Evolutionary conservation across 495 filamentous ascomycete species (phyloP).

Genomic region (Penicillium coprophilum): DNA sequence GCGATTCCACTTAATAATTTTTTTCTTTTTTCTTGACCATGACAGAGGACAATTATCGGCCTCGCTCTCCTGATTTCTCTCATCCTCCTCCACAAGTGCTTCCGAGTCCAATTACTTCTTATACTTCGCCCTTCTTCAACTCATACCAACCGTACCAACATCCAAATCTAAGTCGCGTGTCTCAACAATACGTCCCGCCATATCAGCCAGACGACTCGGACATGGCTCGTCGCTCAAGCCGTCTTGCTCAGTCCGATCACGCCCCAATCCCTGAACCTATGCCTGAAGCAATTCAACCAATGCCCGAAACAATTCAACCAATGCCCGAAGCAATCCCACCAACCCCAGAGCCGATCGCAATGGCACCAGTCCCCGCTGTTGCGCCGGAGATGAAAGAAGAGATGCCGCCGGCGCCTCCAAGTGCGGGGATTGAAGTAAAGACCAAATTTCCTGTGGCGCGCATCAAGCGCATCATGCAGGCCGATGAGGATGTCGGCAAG

Average conservation of each 20-base stretch:
- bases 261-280: constrained; percentile 27
- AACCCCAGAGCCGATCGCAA: constrained; percentile 21
- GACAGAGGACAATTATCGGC: constrained; percentile 34
- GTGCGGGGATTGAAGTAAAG: constrained; percentile 67
- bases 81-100: constrained; percentile 31
- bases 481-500: constrained; percentile 98
- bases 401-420: constrained; percentile 19
- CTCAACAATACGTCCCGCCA: constrained; percentile 42
- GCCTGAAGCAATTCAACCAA: constrained; percentile 28
- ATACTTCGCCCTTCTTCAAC: constrained; percentile 42
- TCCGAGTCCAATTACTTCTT: constrained; percentile 42
- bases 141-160: constrained; percentile 29
- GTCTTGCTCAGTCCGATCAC: constrained; percentile 38
- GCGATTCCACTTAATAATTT: constrained; percentile 3
- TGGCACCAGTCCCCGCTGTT: background rate
- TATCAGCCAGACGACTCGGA: constrained; percentile 29
- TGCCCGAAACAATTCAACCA: constrained; percentile 17
- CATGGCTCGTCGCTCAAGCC: constrained; percentile 50
- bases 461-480: constrained; percentile 99
- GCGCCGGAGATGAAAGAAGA: constrained; percentile 16
- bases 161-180: constrained; percentile 24
- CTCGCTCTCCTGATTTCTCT: constrained; percentile 32
- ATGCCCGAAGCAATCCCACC: constrained; percentile 21
- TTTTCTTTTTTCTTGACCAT: constrained; percentile 19
- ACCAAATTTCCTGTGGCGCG: constrained; percentile 97